Base-by-base conservation (phyloP, 495 filamentous ascomycete genomes). In the Apiosordaria backusii region DNA sequence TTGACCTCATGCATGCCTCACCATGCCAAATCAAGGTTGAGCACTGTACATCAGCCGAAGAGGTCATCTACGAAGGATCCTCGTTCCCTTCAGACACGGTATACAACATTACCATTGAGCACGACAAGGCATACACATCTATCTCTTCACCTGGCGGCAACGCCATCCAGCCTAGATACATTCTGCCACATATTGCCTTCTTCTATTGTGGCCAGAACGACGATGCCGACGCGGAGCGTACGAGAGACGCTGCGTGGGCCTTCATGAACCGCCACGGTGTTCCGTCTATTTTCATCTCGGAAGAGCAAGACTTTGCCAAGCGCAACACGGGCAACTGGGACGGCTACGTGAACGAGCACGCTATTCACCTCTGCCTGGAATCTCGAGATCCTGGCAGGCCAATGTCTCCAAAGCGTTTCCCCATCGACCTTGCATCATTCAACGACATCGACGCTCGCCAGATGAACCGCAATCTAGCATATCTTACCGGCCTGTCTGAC, bases 401-500 rank as follows among this genome's bases (percentile, higher is more conserved):
- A 3, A 75, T 80, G 27, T 76, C 88, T 61, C 74, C 88, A 29
- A 80, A 81, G 66, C 84, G 89, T 16, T 80, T 89, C 22, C 90
- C 90, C 16, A 87, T 92, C 69, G 90, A 93, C 69, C 71, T 91
- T n/a, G 78, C 82, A 60, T 90, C 88, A 0, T 92, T 93, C 65
- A 78, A 87, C 68, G 88, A 86, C 57, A 89, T 93, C 70, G 87
- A 90, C 65, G 84, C 88, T 23, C 77, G 85, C 27, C 90, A 93
- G 70, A 84, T 93, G 72, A 92, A 92, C 72, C 80, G 88, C 63
- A 91, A 92, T 69, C 74, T 93, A 59, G 88, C 89, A 61, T 89
- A 85, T 52, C 76, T 93, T 60, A 87, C 87, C 25, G 83, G 81
- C 9, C 70, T 85, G 50, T 76, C 70, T 22, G 81, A 73, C 15